Base-by-base conservation (phyloP, 108 stramenopile genomes). In the Cyclostephanos invisitatus region DNA sequence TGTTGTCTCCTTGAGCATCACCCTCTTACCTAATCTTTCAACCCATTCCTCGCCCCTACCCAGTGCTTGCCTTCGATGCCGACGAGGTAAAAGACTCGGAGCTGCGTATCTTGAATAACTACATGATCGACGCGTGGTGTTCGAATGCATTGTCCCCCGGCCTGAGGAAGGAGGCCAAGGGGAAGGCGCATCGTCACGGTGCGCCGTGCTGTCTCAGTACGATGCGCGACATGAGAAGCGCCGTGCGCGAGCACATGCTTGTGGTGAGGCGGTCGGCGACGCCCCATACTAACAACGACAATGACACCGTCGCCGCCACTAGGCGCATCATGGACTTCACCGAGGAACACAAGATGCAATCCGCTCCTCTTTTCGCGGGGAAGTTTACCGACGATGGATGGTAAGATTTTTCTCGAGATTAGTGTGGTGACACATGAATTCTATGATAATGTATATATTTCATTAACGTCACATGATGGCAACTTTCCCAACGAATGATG, bases 41-140 rank as follows among this genome's bases (percentile, higher is more conserved):
- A 32, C 32, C 32, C 32, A 32, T 4, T 4, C 32, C 22, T 27
- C 18, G 10, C 40, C 40, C 40, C 40, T 1, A 40, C 40, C 7
- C 53, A 63, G 64, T 62, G 0, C 62, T 76, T 22, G 53, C 38
- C 28, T 50, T 76, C 25, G 60, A 76, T 14, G 46, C 61, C 8
- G 61, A 64, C 7, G 68, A 76, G 18, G 68, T 70, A 9, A 38
- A 46, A 37, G 49, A 42, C 42, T 68, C 75, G 20, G 75, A 76
- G 28, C n/a, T 48, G 40, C 55, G 67, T 14, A 76, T 76, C 44
- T 38, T 76, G n/a, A 32, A 50, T 3, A 57, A 59, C 15, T 47
- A 76, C 29, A 70, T 76, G 68, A 76, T 76, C 25, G 75, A 68
- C 50, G n/a, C 67, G 32, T 76, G 75, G 75, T 76, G 75, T 54